Conservation (phyloP, 768 basidiomycete genomes). For the Dentipellis fragilis region DNA sequence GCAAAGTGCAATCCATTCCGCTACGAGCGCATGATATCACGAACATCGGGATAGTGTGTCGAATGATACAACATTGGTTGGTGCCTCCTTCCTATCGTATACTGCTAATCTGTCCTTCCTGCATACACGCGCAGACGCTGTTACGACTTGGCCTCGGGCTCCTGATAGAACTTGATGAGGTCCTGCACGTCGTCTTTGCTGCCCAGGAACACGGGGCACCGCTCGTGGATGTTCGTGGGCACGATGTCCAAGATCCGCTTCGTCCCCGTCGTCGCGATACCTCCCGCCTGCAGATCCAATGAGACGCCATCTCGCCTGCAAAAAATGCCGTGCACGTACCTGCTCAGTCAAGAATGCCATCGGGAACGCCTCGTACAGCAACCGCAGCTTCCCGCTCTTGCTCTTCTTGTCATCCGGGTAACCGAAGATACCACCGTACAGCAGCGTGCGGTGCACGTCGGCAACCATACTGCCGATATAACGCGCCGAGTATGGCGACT, state of each 20-base stretch:
- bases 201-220: constrained; percentile 89
- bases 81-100: not conserved
- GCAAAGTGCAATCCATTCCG: no score
- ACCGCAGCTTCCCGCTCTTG: constrained; percentile 87
- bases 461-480: constrained; percentile 99
- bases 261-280: constrained; percentile 93
- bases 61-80: not conserved
- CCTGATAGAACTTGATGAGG: constrained; percentile 71
- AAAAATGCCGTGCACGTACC: constrained; percentile 30
- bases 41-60: not conserved
- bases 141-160: not conserved
- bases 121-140: not conserved
- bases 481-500: constrained; percentile 80
- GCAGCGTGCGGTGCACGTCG: constrained; percentile 90
- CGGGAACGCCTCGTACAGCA: constrained; percentile 96
- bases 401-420: constrained; percentile 98
- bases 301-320: not conserved
- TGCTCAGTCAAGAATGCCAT: constrained; percentile 95
- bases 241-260: constrained; percentile 86
- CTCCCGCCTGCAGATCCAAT: constrained; percentile 64
- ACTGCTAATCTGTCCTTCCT: no score
- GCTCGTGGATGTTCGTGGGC: constrained; percentile 81
- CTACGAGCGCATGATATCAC: no score
- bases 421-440: constrained; percentile 98
- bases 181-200: constrained; percentile 90